Percentiles rank a stretch among this genome's conserved stretches.
These are phyloP conservation scores for Salix purpurea DNA, from an alignment of 345 rosid species.

Conservation along the genomic window DNA sequence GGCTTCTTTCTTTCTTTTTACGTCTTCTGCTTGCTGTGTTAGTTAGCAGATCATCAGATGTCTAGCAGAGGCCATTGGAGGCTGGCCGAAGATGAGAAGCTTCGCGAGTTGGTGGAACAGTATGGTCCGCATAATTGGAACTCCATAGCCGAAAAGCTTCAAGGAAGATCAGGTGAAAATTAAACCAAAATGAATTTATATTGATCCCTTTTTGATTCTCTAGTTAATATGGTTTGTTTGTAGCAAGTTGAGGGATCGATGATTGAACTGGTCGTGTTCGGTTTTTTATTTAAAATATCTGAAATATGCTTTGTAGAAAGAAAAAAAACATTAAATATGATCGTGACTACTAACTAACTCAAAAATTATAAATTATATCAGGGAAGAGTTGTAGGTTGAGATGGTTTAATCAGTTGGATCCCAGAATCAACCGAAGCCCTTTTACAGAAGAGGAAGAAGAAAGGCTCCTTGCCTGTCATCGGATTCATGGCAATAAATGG, in stretches of 20 bases:
- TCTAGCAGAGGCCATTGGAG: conserved; percentile 40
- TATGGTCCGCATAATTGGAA: conserved; percentile 43
- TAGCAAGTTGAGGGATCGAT: not conserved
- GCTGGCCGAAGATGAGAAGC: conserved; percentile 37
- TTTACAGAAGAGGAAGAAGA: conserved; percentile 94
- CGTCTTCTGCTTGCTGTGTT: not conserved
- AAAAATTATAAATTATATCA: conserved; percentile 9
- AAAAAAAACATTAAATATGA: not conserved
- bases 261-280: not conserved
- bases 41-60: not conserved
- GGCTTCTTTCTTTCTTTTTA: not conserved
- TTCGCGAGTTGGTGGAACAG: conserved; percentile 26
- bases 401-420: conserved; percentile 95
- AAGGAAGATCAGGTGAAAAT: conserved; percentile 31
- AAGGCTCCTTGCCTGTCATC: conserved; percentile 63
- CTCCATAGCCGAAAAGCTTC: conserved; percentile 35
- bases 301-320: too few species aligned
- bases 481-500: conserved; percentile 91
- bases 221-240: not conserved
- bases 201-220: not conserved
- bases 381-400: conserved; percentile 96
- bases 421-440: conserved; percentile 78
- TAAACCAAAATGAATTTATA: not conserved
- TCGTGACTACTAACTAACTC: conserved; percentile 1
- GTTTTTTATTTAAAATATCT: not conserved